phyloP scores from a whole-genome alignment of 129 eudicot genomes.

The Smallanthus sonchifolius region DNA sequence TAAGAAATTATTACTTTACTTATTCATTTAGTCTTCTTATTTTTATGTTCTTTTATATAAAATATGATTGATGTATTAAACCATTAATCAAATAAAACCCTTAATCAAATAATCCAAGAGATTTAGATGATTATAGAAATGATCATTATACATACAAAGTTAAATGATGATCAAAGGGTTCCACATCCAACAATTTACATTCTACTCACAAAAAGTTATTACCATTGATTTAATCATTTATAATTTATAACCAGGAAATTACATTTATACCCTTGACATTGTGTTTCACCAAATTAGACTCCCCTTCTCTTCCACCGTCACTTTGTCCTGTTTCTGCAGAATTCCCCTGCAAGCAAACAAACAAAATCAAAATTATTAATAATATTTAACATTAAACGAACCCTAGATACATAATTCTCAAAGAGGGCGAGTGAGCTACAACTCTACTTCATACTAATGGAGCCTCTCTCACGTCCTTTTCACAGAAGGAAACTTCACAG shows the following conservation, averaged over 20 bases:
- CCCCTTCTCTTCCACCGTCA: slow-evolving; percentile 4
- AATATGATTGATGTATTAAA: too few species aligned
- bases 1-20: too few species aligned
- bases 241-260: not conserved
- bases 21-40: too few species aligned
- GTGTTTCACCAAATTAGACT: slow-evolving; percentile 20
- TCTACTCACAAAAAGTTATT: too few species aligned
- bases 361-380: slow-evolving; percentile 18
- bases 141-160: too few species aligned
- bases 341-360: slow-evolving; percentile 28
- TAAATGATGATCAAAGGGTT: too few species aligned
- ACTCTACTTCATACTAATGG: slow-evolving; percentile 39
- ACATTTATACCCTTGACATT: slow-evolving; percentile 8
- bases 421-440: not conserved
- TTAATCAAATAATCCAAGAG: too few species aligned
- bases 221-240: too few species aligned
- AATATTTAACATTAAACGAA: slow-evolving; percentile 7
- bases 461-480: slow-evolving; percentile 47
- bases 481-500: slow-evolving; percentile 54
- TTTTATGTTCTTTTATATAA: too few species aligned
- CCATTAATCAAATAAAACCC: too few species aligned
- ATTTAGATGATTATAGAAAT: too few species aligned
- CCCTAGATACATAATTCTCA: slow-evolving; percentile 30
- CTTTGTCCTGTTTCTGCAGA: slow-evolving; percentile 21
- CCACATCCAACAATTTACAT: too few species aligned